Percentiles rank a stretch among this genome's conserved stretches.
phyloP scores from a whole-genome alignment of 192 early-diverging fungal genomes.

The Backusella morwellensis region DNA sequence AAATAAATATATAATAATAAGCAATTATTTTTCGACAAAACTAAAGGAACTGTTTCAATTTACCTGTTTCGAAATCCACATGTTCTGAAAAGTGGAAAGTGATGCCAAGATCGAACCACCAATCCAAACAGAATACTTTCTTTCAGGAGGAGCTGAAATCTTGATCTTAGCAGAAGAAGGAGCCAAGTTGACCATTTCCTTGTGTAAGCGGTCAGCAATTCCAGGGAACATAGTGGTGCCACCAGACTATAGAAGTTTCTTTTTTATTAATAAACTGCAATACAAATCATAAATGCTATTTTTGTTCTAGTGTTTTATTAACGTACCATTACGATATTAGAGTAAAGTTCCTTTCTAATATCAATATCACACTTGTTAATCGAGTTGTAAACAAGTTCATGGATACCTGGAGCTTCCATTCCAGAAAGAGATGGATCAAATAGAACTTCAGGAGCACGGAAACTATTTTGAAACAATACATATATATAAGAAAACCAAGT shows the following conservation, averaged over 20 bases:
- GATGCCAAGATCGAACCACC: constrained; percentile 3
- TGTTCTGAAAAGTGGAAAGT: not conserved
- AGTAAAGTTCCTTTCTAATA: constrained; percentile 94
- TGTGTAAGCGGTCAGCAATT: not conserved
- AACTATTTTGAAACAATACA: constrained; percentile 72
- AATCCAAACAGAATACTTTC: not conserved
- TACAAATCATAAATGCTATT: not conserved
- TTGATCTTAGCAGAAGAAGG: not conserved
- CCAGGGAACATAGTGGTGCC: not conserved
- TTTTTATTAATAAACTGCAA: not conserved
- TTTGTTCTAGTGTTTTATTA: not conserved
- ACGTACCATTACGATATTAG: constrained; percentile 23
- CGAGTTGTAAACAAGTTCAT: constrained; percentile 94
- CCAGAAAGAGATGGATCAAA: constrained; percentile 95
- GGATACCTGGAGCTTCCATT: constrained; percentile 89
- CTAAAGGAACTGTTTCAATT: not conserved
- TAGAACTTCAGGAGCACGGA: constrained; percentile 95
- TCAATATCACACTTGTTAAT: constrained; percentile 99
- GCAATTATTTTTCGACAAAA: not conserved
- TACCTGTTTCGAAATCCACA: constrained; percentile 6
- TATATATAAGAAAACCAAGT: constrained; percentile 51
- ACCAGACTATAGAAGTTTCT: not conserved
- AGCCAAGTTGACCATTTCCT: not conserved
- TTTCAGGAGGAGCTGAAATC: constrained; percentile 3
- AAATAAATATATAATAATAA: not conserved